phyloP scores from a whole-genome alignment of 2,329 filamentous ascomycete genomes.

The Penicillium sp. region DNA sequence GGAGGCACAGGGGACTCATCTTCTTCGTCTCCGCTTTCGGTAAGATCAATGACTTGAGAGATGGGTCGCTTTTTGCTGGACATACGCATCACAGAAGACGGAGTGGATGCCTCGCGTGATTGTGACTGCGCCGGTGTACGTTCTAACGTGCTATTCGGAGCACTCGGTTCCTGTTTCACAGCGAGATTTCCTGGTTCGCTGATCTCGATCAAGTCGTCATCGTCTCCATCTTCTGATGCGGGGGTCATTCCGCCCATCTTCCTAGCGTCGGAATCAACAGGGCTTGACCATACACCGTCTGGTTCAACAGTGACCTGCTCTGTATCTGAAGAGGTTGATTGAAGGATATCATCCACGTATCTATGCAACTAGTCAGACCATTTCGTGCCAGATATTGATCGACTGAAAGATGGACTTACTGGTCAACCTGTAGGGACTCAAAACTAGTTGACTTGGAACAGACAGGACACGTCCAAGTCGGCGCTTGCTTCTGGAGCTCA shows the following conservation, averaged over 20 bases:
- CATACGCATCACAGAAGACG: constrained; percentile 34
- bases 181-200: constrained; percentile 34
- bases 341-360: constrained; percentile 83
- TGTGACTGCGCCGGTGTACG: constrained; percentile 36
- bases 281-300: constrained; percentile 69
- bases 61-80: constrained; percentile 47
- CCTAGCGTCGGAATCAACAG: constrained; percentile 43
- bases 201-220: constrained; percentile 53
- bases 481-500: constrained; percentile 90
- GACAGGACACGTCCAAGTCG: constrained; percentile 93
- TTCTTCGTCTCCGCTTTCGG: constrained; percentile 50
- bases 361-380: constrained; percentile 40
- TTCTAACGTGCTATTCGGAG: constrained; percentile 27
- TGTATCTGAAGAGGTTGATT: constrained; percentile 63
- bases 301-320: constrained; percentile 91
- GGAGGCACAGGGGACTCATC: constrained; percentile 44
- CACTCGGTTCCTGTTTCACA: constrained; percentile 39
- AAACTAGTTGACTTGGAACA: constrained; percentile 82
- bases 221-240: constrained; percentile 46
- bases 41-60: constrained; percentile 53
- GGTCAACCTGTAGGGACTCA: constrained; percentile 78
- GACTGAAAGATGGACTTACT: constrained; percentile 52
- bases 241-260: constrained; percentile 39
- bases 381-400: too few species aligned
- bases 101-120: constrained; percentile 39